Evolutionary conservation across 768 basidiomycete species (phyloP), one percentile per base, ranked within the genome.

Genomic region (Lactarius deliciosus): DNA sequence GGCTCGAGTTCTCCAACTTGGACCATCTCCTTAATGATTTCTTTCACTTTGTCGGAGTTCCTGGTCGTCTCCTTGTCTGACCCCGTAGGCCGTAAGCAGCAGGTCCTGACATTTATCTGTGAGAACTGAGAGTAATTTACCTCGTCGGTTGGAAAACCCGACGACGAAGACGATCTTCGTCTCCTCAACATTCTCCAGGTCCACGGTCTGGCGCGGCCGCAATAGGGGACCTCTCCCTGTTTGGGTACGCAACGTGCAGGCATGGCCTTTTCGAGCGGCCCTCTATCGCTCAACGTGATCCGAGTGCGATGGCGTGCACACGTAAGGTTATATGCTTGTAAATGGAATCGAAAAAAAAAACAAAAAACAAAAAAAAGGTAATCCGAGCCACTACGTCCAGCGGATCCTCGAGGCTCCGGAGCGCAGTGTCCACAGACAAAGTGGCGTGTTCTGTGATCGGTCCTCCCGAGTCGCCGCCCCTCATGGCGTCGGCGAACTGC

Each of bases 31-130:
- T 62, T 8, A 11, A 28, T 5, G 18, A 63, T 41, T 40, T 13
- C 55, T 45, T 53, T 57, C 34, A 60, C 38, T 15, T 62, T 38
- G 16, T 58, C 22, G 18, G 57, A 41, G 32, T 53, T 45, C 38
- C 13, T 11, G 28, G 34, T 8, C 4, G 1, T 16, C 34, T 57
- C 57, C 54, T 62, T 34, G 36, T 41, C 56, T 28, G n/a, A 13
- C 43, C 34, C 28, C 38, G 16, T 66, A 34, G 22, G 20, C 32
- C 22, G 18, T 66, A 43, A 32, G 36, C 40, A 54, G 20, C 20
- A 32, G 16, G 15, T 38, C 61, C 47, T 47, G 11, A 7, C 5
- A 57, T 13, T 50, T 34, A 20, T 22, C 28, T 28, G 25, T 3
- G 25, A 34, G 30, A 34, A 9, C 36, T 11, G 8, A 9, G 32